Evolutionary conservation across 306 rosid genomes (phyloP).

Genomic region (Mimosa bimucronata): DNA sequence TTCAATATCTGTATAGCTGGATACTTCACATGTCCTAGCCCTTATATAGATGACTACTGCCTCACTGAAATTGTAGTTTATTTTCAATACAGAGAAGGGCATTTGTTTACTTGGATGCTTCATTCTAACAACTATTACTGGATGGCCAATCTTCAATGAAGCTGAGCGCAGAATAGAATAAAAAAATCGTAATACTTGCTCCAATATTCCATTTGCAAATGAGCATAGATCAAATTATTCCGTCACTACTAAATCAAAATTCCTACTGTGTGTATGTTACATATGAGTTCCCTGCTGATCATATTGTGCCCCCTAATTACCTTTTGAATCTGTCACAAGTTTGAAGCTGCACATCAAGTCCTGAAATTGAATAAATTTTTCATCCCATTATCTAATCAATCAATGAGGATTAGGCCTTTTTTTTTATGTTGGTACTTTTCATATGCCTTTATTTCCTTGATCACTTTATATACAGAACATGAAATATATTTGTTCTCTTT

Average conservation of each 20-base stretch:
- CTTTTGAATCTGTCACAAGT: not conserved
- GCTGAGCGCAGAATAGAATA: no score
- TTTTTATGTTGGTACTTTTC: not conserved
- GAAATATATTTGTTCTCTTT: not conserved
- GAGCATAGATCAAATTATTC: no score
- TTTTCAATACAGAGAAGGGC: slow-evolving; percentile 14
- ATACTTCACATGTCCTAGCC: not conserved
- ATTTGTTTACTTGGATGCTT: not conserved
- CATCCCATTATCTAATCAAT: not conserved
- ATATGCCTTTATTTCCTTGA: not conserved
- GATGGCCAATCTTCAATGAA: no score
- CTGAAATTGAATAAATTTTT: not conserved
- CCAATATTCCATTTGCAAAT: no score
- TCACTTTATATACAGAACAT: not conserved
- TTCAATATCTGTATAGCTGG: no score
- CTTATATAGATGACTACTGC: not conserved
- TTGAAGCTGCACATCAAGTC: not conserved
- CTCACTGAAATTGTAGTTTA: not conserved
- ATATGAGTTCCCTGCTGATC: not conserved
- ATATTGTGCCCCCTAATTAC: not conserved
- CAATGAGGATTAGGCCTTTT: not conserved
- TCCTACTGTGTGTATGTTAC: not conserved
- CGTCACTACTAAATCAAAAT: no score
- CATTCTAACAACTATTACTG: slow-evolving; percentile 3
- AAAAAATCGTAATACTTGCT: no score